phyloP scores from a whole-genome alignment of 2,329 filamentous ascomycete genomes.

The Alternaria atra region DNA sequence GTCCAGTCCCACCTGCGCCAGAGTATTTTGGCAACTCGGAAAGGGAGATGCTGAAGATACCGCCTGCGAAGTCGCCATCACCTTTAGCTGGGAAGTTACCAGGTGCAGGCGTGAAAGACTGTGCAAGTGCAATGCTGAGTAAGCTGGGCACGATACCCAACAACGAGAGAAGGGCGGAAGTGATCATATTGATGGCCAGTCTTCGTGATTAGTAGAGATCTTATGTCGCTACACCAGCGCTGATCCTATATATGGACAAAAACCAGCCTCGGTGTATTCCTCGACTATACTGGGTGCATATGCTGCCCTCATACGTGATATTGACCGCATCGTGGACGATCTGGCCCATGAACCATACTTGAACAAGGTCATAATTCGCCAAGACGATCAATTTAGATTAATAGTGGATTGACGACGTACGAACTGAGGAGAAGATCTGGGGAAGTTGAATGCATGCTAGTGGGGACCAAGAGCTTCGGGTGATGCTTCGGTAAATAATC shows the following conservation, averaged over 20 bases:
- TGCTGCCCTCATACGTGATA: not conserved
- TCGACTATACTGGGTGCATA: not conserved
- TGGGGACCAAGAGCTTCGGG: not conserved
- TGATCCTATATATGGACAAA: not conserved
- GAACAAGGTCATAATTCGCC: not conserved
- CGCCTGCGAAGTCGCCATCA: constrained; percentile 32
- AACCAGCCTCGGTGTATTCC: not conserved
- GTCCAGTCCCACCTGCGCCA: constrained; percentile 13
- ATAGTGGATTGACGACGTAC: not conserved
- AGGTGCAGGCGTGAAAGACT: constrained; percentile 23
- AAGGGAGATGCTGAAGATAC: constrained; percentile 33
- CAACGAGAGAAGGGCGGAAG: constrained; percentile 7
- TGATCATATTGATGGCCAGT: constrained; percentile 2
- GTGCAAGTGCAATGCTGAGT: not conserved
- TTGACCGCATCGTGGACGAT: not conserved
- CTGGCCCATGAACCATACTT: not conserved
- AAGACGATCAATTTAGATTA: not conserved
- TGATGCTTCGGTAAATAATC: not conserved
- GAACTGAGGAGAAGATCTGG: not conserved
- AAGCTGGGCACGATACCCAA: constrained; percentile 6
- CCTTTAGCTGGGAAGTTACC: constrained; percentile 30
- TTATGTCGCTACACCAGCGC: not conserved
- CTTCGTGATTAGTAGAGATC: not conserved
- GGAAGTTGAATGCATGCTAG: not conserved
- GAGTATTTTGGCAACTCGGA: constrained; percentile 26